Percentiles rank a stretch among this genome's conserved stretches.
Evolutionary conservation across 116 monocot genomes (phyloP).

Genomic region (Phalaenopsis hybrid): DNA sequence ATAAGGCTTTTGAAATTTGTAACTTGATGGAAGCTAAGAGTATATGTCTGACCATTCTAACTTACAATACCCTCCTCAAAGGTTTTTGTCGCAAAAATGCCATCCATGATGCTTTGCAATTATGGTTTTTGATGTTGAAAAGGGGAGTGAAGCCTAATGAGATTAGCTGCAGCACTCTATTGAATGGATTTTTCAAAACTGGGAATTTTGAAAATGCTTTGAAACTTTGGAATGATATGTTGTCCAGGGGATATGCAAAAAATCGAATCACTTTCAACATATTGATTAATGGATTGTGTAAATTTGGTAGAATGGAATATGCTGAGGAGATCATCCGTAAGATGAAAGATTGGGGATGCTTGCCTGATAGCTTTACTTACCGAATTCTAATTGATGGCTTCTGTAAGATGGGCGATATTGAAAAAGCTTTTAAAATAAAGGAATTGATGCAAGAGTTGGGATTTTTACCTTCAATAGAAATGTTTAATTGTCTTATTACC

Average conservation of each 20-base stretch:
- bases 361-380: conserved; percentile 60
- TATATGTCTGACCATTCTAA: conserved; percentile 38
- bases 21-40: conserved; percentile 54
- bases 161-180: conserved; percentile 65
- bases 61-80: conserved; percentile 81
- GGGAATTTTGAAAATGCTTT: conserved; percentile 46
- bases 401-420: conserved; percentile 57
- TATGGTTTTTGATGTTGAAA: conserved; percentile 93
- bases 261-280: conserved; percentile 59
- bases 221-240: conserved; percentile 72
- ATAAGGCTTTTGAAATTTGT: conserved; percentile 68
- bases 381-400: conserved; percentile 79
- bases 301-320: conserved; percentile 56
- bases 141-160: conserved; percentile 77
- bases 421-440: conserved; percentile 47
- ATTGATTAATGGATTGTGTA: conserved; percentile 71
- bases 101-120: conserved; percentile 57
- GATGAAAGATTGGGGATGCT: conserved; percentile 64
- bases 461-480: conserved; percentile 57
- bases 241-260: conserved; percentile 62
- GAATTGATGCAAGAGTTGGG: conserved; percentile 60
- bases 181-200: conserved; percentile 76
- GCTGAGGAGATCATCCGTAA: conserved; percentile 59
- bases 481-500: conserved; percentile 71
- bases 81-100: conserved; percentile 49